Base-by-base conservation (phyloP, 169 alveolate species). In the Plasmodium chabaudi region DNA sequence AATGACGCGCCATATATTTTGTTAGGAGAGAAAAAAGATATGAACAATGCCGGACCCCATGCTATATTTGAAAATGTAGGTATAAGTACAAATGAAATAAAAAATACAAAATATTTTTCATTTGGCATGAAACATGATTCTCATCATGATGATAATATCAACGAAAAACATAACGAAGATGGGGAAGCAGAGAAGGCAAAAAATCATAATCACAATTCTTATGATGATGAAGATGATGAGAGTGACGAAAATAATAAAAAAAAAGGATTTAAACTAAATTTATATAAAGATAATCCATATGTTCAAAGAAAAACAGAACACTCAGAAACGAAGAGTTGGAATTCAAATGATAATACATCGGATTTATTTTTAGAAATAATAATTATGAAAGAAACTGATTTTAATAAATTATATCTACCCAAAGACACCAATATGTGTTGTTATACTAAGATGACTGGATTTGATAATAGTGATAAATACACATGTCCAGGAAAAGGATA, bases 401-500 rank as follows among this genome's bases (percentile, higher is more conserved):
- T 86, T 72, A 86, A 69, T 70, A 65, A 39, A 53, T 60, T 17
- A 57, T 86, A 86, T 69, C 49, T 86, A 69, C 87, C 91, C n/a
- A 68, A 86, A 70, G 75, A 86, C 70, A 13, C 42, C 3, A 63
- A 86, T 51, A 65, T 86, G 3, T 86, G 91, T 56, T 86, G 91
- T 34, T 68, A 70, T 12, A 70, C 21, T 39, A 47, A 86, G 46
- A 75, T 23, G 60, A 47, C 7, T 4, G 87, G 87, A 2, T 51
- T 68, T 9, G 84, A 82, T 27, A 72, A 63, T 39, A 67, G 49
- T 82, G 72, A 68, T 13, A 12, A 46, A 53, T 86, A 69, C 23
- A 70, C 87, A 1, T 86, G 91, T 69, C 91, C 91, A 34, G 91
- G 87, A 9, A 86, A 72, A 61, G 91, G 91, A 13, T 86, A 86